Evolutionary conservation across 2,329 filamentous ascomycete species (phyloP), one percentile per base, ranked within the genome.

Genomic region (Lasiodiplodia gonubiensis): DNA sequence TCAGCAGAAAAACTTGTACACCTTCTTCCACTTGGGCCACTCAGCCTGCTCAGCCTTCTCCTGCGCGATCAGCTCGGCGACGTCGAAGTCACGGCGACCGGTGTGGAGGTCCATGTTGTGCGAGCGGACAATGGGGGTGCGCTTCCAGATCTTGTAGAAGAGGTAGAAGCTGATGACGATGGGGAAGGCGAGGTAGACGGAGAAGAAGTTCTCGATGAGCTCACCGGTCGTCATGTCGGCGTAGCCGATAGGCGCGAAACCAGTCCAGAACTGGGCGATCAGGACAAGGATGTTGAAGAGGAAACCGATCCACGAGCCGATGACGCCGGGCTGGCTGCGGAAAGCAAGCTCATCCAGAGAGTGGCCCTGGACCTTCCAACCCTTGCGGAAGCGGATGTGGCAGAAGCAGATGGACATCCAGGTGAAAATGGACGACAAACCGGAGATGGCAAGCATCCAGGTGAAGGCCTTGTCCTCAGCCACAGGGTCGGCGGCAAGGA

Each of bases 21-120:
- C 72, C 69, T 79, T 81, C 77, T 83, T 84, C 82, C 82, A 85
- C 67, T 52, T 74, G 12, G 82, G 82, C 82, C 82, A 84, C 16
- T 72, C 72, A 37, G 84, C 86, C 73, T 85, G 84, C 81, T 97
- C 93, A 64, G 91, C 90, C 48, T 85, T 81, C 82, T 97, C 94
- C 77, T 97, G 91, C 51, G 89, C 89, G 60, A 96, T 83, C 60
- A 98, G 80, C 68, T 91, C 87, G 33, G 89, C 88, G 53, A 97
- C 81, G 76, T 97, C 94, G 68, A 97, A 86, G 74, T 97, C 93
- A 30, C 94, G 85, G 33, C 93, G 88, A 2, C 94, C 94, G 0
- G 93, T 97, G 68, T 90, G 87, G 70, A 97, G 81, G 79, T 97
- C 94, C 89, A 97, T 96, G 70, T 96, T 90, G 61, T 85, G 83